A percentile compares a stretch with the other conserved stretches of the same genome.
These are phyloP conservation scores for Trifolium fragiferum DNA, from an alignment of 306 rosid genomes.

Conservation along the genomic window DNA sequence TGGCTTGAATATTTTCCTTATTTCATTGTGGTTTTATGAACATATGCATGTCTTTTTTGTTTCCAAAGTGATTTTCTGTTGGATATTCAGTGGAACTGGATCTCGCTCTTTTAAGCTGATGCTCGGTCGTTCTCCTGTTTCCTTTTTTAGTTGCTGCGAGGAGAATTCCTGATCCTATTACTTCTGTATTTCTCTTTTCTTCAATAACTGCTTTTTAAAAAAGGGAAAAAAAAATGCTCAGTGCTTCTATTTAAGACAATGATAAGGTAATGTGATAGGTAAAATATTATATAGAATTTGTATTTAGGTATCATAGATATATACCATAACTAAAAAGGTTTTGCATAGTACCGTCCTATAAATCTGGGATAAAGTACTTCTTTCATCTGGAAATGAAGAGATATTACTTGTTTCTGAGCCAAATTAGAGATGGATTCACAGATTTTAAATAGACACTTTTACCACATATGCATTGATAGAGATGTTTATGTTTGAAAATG, in stretches of 20 bases:
- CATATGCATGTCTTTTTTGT: conserved; percentile 4
- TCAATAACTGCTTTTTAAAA: not conserved
- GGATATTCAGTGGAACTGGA: not conserved
- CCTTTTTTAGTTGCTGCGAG: conserved; percentile 7
- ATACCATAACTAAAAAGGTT: conserved; percentile 23
- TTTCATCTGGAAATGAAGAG: conserved; percentile 32
- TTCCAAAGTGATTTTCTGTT: not conserved
- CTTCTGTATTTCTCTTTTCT: conserved; percentile 31
- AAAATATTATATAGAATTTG: conserved; percentile 15
- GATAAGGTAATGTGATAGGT: not conserved
- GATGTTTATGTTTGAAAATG: conserved; percentile 41
- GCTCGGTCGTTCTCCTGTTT: conserved; percentile 9
- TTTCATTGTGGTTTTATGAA: conserved; percentile 20
- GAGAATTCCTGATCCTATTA: conserved; percentile 16
- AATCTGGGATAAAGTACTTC: conserved; percentile 20
- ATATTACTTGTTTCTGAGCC: not conserved
- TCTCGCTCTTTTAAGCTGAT: conserved; percentile 6
- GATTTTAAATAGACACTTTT: conserved; percentile 10
- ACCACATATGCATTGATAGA: not conserved
- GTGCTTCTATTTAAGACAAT: not conserved
- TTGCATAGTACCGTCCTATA: not conserved
- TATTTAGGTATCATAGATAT: conserved; percentile 13
- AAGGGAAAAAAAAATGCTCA: not conserved
- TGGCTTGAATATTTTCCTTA: conserved; percentile 1
- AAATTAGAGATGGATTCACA: conserved; percentile 28